Evolutionary conservation across 1,139 yeast genomes (phyloP).

Genomic region (Taphrina flavorubra): DNA sequence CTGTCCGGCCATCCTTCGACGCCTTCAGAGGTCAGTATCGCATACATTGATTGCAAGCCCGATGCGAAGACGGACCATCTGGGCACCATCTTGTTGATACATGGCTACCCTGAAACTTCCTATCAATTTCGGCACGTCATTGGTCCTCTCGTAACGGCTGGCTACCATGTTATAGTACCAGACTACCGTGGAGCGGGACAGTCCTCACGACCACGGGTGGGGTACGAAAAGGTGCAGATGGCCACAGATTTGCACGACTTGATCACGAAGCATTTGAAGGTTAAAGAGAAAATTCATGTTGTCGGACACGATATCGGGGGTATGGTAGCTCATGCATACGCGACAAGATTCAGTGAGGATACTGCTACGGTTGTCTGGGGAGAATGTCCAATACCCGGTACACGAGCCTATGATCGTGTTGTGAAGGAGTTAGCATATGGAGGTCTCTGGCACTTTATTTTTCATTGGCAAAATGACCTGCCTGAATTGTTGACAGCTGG

Average conservation of each 20-base stretch:
- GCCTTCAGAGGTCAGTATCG: conserved; percentile 1
- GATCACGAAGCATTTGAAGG: neutral
- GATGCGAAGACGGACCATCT: neutral
- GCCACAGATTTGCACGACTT: conserved; percentile 10
- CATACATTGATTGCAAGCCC: neutral
- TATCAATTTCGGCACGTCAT: conserved; percentile 4
- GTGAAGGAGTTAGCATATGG: neutral
- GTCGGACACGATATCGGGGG: conserved; percentile 16
- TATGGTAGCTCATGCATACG: conserved; percentile 12
- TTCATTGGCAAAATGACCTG: neutral
- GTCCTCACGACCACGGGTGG: neutral
- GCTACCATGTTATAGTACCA: conserved; percentile 5
- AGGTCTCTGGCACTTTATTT: conserved; percentile 8
- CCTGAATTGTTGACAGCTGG: conserved; percentile 6
- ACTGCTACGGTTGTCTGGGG: neutral
- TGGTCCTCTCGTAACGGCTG: conserved; percentile 1
- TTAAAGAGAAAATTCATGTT: neutral
- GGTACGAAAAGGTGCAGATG: conserved; percentile 5
- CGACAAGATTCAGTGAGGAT: neutral
- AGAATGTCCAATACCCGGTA: conserved; percentile 3
- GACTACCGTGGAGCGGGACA: conserved; percentile 10
- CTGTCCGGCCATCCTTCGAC: neutral
- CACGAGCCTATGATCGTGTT: neutral
- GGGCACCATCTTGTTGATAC: conserved; percentile 9
- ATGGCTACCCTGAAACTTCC: conserved; percentile 7